Percentiles rank a stretch among this genome's conserved stretches.
These are phyloP conservation scores for Schwanniomyces pseudopolymorphus DNA, from an alignment of 805 yeast genomes.

Conservation along the genomic window DNA sequence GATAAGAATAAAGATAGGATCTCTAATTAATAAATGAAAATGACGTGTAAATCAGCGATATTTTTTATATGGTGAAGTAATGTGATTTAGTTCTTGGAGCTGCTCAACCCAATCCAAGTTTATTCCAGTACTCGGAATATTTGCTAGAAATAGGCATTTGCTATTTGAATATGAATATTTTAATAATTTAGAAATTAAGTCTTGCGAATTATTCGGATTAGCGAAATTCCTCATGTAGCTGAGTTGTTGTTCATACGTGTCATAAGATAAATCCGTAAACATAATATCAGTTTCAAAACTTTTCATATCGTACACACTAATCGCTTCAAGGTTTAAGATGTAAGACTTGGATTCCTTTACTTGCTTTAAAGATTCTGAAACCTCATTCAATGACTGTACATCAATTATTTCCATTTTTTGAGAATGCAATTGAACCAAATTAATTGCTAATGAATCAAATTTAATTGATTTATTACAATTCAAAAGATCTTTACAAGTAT, in stretches of 20 bases:
- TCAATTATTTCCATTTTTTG: slow-evolving; percentile 17
- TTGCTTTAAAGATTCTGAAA: slow-evolving; percentile 4
- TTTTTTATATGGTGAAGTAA: slow-evolving; percentile 13
- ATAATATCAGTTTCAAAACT: slow-evolving; percentile 10
- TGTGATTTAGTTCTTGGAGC: slow-evolving; percentile 10
- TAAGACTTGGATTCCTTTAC: not conserved
- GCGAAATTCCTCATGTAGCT: not conserved
- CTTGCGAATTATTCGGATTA: not conserved
- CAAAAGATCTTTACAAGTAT: slow-evolving; percentile 8
- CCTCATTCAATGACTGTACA: slow-evolving; percentile 4
- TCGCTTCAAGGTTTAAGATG: slow-evolving; percentile 11
- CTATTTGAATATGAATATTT: slow-evolving; percentile 21
- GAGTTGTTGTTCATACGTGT: not conserved
- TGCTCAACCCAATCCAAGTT: not conserved
- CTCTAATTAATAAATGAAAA: not conserved
- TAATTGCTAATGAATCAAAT: not conserved
- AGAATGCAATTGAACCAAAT: slow-evolving; percentile 8
- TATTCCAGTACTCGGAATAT: slow-evolving; percentile 15
- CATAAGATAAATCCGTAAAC: slow-evolving; percentile 10
- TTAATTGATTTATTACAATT: slow-evolving; percentile 4
- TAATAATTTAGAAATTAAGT: slow-evolving; percentile 1
- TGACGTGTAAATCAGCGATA: not conserved
- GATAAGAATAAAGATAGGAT: not conserved
- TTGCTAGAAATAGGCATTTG: slow-evolving; percentile 33
- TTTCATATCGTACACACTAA: slow-evolving; percentile 2